Evolutionary conservation across 306 rosid species (phyloP), one percentile per base, ranked within the genome.

Genomic region (Arachis hypogaea): DNA sequence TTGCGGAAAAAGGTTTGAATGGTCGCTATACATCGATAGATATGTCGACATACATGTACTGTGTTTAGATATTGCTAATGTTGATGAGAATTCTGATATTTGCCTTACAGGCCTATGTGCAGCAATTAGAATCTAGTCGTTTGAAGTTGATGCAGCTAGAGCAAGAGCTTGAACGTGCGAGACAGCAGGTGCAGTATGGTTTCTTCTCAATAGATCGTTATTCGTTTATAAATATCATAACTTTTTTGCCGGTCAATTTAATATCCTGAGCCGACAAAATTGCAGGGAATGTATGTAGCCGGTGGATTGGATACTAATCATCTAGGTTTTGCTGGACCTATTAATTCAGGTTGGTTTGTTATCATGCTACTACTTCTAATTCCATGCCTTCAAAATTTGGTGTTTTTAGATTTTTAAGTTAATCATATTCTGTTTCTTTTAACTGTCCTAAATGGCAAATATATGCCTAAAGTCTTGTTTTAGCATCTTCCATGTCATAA

Each of bases 71-170:
- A 50, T 64, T 64, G 59, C 70, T 77, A 64, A 56, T 60, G 44
- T 42, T 64, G 22, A 44, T 75, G 58, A 55, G 75, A 55, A 78
- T 77, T 63, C 76, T 59, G 45, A 74, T 74, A 63, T 63, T 63
- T 82, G 9, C 67, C 70, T 46, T 82, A 12, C 77, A 95, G 99
- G 99, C 97, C 41, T 95, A 95, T 66, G 96, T 95, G 66, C 96
- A 92, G 84, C 98, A 92, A 80, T 76, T 95, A 76, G 99, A 95
- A 85, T 83, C 92, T 22, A 95, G 99, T 75, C 98, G 99, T 59
- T 76, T 86, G 87, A 95, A 87, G 82, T 88, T 95, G 77, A 76
- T 85, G 68, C 98, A 92, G 77, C 52, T 95, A 77, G 98, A 95
- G 87, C 99, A 90, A 83, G 99, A 95, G 81, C 92, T 92, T 59